A percentile compares a stretch with the other conserved stretches of the same genome.
Evolutionary conservation across 306 rosid species (phyloP).

Genomic region (Cucurbita argyrosperma): DNA sequence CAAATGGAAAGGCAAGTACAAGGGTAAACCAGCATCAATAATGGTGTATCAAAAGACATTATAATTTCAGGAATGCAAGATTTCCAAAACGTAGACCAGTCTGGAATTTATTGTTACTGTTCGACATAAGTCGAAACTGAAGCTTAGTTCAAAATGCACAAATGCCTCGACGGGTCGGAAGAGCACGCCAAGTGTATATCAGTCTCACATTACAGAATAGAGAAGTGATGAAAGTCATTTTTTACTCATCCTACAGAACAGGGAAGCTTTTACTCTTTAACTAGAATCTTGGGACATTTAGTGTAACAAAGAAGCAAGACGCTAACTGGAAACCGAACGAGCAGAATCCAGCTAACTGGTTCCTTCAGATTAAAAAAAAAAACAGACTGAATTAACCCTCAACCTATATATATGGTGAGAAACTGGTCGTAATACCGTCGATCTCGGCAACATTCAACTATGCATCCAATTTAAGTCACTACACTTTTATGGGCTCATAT

Average conservation of each 20-base stretch:
- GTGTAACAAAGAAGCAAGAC: background rate
- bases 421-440: background rate
- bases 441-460: background rate
- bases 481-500: constrained; percentile 65
- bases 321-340: background rate
- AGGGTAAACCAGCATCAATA: background rate
- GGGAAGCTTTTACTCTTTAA: background rate
- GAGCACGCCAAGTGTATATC: background rate
- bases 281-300: background rate
- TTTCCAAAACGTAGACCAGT: background rate
- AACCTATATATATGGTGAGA: background rate
- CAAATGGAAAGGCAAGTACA: background rate
- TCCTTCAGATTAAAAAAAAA: background rate
- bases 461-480: constrained; percentile 9
- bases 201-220: background rate
- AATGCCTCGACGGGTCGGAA: background rate
- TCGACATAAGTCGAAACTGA: background rate
- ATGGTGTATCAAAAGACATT: background rate
- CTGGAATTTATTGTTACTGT: background rate
- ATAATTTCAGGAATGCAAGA: background rate
- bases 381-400: background rate
- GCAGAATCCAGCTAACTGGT: background rate
- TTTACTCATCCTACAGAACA: background rate
- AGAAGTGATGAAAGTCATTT: background rate
- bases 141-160: background rate